Evolutionary conservation across 345 rosid species (phyloP).

Genomic region (Chamaenerion angustifolium): DNA sequence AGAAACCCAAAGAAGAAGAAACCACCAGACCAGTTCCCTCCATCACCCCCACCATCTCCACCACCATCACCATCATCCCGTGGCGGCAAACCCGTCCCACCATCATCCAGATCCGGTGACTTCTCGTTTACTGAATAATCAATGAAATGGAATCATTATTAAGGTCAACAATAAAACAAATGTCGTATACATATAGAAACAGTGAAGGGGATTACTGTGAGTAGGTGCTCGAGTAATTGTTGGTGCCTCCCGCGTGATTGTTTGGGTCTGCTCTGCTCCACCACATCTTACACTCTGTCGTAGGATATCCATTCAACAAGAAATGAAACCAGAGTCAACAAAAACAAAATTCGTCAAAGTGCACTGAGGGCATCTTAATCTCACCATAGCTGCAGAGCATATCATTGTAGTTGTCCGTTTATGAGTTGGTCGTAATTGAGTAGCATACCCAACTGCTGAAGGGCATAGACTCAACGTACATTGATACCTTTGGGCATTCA

Average conservation of each 20-base stretch:
- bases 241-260: conserved; percentile 59
- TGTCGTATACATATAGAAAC: neutral
- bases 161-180: neutral
- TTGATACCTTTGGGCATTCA: neutral
- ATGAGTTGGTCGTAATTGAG: neutral
- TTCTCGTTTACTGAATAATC: conserved; percentile 41
- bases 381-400: conserved; percentile 10
- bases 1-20: conserved; percentile 86
- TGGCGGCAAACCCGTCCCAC: conserved; percentile 74
- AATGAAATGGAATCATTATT: neutral
- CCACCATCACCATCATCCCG: conserved; percentile 68
- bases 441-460: conserved; percentile 6
- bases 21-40: conserved; percentile 85
- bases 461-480: neutral
- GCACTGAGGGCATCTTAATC: neutral
- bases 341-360: neutral
- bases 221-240: conserved; percentile 81
- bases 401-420: conserved; percentile 1
- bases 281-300: conserved; percentile 58
- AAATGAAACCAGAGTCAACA: too few relatives aligned
- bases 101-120: conserved; percentile 66
- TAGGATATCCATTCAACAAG: neutral
- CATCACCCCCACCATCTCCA: conserved; percentile 87
- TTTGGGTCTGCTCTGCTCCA: conserved; percentile 67
- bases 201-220: conserved; percentile 31